Conservation (phyloP, 108 stramenopile genomes). For the Cafeteria roenbergensis region DNA sequence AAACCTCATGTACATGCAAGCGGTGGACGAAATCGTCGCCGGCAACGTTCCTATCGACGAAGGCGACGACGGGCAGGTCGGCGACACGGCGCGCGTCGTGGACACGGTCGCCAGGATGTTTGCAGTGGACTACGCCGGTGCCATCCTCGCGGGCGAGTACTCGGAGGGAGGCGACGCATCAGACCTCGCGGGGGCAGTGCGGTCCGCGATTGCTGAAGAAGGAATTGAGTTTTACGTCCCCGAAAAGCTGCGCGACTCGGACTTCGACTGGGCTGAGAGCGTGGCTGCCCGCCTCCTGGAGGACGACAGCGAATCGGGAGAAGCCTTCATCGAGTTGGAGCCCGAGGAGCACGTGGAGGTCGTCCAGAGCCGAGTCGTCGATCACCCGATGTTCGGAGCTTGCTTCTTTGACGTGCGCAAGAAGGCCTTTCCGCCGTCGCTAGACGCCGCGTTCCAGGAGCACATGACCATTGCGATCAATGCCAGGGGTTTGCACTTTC, state of each 20-base stretch:
- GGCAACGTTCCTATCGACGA: slow-evolving; percentile 35
- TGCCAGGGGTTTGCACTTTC: slow-evolving; percentile 32
- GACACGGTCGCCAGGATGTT: slow-evolving; percentile 21
- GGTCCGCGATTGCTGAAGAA: too few species aligned
- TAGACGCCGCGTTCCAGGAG: background rate
- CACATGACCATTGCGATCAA: slow-evolving; percentile 34
- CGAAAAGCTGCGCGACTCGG: too few species aligned
- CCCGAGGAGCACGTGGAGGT: slow-evolving; percentile 6
- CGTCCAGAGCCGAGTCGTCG: slow-evolving; percentile 5
- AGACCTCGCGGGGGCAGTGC: too few species aligned
- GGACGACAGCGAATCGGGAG: too few species aligned
- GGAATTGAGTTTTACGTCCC: too few species aligned
- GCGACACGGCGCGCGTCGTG: too few species aligned
- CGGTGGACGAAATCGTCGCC: slow-evolving; percentile 42
- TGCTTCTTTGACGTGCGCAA: slow-evolving; percentile 45
- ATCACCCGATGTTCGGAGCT: slow-evolving; percentile 31
- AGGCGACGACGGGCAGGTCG: slow-evolving; percentile 26
- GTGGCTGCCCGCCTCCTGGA: too few species aligned
- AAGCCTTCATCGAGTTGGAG: too few species aligned
- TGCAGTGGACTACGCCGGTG: too few species aligned
- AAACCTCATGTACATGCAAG: slow-evolving; percentile 49
- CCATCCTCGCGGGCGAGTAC: too few species aligned
- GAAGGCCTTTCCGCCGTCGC: slow-evolving; percentile 15
- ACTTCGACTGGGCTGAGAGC: too few species aligned
- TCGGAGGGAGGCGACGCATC: too few species aligned